Evolutionary conservation across 2,329 filamentous ascomycete genomes (phyloP), one percentile per base, ranked within the genome.

Genomic region (Chaetomium globosum): DNA sequence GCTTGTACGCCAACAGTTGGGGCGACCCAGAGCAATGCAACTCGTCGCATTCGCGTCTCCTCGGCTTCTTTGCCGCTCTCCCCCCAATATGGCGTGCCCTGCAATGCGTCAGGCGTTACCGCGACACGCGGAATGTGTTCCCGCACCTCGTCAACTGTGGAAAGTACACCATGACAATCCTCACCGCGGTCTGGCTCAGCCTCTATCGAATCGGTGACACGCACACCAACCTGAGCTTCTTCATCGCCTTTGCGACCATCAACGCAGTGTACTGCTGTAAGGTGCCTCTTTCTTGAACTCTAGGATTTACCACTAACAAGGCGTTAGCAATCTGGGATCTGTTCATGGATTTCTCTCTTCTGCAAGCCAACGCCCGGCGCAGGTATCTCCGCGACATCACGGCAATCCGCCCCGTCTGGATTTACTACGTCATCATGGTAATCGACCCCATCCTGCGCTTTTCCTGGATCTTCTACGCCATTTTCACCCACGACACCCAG

Each of bases 271-370:
- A 97, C 76, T 89, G 85, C 71, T 92, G 87, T 89, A 80, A 79
- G 86, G 8, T 12, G 30, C 6, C 19, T 13, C 8, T 52, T 30
- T 21, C 9, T 19, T 7, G 6, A 43, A 43, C 30, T 52, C 10
- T 19, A 7, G 19, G 2, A 4, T 2, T 21, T 6, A 3, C 5
- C 7, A 59, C 56, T 64, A 23, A 67, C 64, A 52, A n/a, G 68
- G 62, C 4, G 4, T n/a, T 62, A 88, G 87, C 89, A 10, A 84
- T 97, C 51, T 99, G 95, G 95, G 95, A 99, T 75, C 80, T 99
- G 1, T 87, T 92, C 69, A 97, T 98, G 91, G 95, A 99, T 76
- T 98, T 95, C 84, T 95, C 90, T 65, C 82, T 97, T n/a, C 84
- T 94, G 3, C 93, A 97, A 71, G 83, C 89, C 0, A 86, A 89